Conservation (phyloP, 2,329 filamentous ascomycete genomes). For the Talaromyces sp. region DNA sequence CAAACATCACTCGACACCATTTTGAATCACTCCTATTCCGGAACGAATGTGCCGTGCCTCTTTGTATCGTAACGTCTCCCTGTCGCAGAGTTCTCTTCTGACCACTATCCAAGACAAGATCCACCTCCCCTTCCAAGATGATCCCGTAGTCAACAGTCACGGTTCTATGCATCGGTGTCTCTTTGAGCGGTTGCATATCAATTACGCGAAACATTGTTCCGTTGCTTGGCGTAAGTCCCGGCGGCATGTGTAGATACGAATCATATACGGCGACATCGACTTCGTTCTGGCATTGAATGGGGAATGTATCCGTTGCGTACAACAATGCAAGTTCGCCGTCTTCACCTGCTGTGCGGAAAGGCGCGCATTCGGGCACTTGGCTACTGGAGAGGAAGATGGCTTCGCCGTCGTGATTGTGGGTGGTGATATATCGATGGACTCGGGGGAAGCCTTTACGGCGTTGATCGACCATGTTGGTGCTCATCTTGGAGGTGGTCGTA, state of each 20-base stretch:
- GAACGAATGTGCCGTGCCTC: slow-evolving; percentile 33
- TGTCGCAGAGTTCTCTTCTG: slow-evolving; percentile 29
- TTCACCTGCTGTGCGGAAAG: slow-evolving; percentile 26
- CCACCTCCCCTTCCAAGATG: slow-evolving; percentile 36
- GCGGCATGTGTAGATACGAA: slow-evolving; percentile 32
- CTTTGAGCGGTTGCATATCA: slow-evolving; percentile 32
- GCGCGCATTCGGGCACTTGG: slow-evolving; percentile 33
- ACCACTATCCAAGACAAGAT: slow-evolving; percentile 36
- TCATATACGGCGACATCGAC: slow-evolving; percentile 33
- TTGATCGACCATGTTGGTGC: slow-evolving; percentile 19
- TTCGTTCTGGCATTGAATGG: slow-evolving; percentile 29
- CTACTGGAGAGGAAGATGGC: slow-evolving; percentile 35
- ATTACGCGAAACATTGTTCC: slow-evolving; percentile 35
- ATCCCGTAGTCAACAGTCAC: slow-evolving; percentile 38
- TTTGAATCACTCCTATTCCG: slow-evolving; percentile 25
- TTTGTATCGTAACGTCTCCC: slow-evolving; percentile 36
- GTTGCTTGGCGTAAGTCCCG: slow-evolving; percentile 29
- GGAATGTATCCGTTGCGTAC: slow-evolving; percentile 30
- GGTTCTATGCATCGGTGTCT: slow-evolving; percentile 37
- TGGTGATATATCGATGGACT: slow-evolving; percentile 39
- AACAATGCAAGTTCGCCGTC: slow-evolving; percentile 31
- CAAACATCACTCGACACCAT: slow-evolving; percentile 33
- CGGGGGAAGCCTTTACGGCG: slow-evolving; percentile 27
- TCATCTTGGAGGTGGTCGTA: background rate
- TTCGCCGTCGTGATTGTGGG: slow-evolving; percentile 35